These are phyloP conservation scores for Elongisporangium anandrum DNA, from an alignment of 352 stramenopile species.

Conservation along the genomic window DNA sequence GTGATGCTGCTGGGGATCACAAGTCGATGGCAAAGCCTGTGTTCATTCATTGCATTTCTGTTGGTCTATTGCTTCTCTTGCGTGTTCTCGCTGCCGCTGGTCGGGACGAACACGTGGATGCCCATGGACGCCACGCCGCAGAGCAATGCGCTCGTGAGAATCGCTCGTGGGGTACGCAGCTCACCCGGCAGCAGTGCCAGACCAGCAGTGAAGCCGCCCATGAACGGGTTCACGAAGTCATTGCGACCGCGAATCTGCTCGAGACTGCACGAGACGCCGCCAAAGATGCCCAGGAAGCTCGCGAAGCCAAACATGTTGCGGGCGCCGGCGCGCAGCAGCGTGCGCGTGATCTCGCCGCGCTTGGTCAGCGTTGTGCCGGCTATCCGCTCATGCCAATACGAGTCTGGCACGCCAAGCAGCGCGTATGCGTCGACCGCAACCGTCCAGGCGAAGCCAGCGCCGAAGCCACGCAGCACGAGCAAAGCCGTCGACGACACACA, in stretches of 20 bases:
- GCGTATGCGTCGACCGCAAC: constrained; percentile 68
- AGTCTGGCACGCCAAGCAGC: constrained; percentile 30
- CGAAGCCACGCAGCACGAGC: constrained; percentile 55
- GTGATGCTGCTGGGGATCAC: no score
- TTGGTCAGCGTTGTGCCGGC: constrained; percentile 17
- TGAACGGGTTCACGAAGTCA: constrained; percentile 68
- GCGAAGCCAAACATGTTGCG: constrained; percentile 72
- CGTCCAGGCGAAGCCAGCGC: constrained; percentile 68
- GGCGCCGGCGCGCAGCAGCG: constrained; percentile 23
- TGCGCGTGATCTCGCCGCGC: constrained; percentile 22
- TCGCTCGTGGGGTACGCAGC: constrained; percentile 33
- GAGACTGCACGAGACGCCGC: constrained; percentile 61
- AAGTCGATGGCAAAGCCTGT: neutral
- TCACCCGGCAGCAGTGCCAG: constrained; percentile 43
- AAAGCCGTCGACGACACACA: constrained; percentile 62
- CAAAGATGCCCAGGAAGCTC: constrained; percentile 70
- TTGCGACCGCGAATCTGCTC: constrained; percentile 49
- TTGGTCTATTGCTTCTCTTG: neutral
- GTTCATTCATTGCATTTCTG: neutral
- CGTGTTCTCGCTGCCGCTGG: constrained; percentile 20
- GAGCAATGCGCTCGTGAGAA: constrained; percentile 36
- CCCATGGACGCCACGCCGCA: constrained; percentile 54
- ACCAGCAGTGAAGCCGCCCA: constrained; percentile 55
- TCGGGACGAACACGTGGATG: constrained; percentile 53
- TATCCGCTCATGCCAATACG: constrained; percentile 33